Evolutionary conservation across 2,329 filamentous ascomycete genomes (phyloP), one percentile per base, ranked within the genome.

Genomic region (Aspergillus viridinutans): DNA sequence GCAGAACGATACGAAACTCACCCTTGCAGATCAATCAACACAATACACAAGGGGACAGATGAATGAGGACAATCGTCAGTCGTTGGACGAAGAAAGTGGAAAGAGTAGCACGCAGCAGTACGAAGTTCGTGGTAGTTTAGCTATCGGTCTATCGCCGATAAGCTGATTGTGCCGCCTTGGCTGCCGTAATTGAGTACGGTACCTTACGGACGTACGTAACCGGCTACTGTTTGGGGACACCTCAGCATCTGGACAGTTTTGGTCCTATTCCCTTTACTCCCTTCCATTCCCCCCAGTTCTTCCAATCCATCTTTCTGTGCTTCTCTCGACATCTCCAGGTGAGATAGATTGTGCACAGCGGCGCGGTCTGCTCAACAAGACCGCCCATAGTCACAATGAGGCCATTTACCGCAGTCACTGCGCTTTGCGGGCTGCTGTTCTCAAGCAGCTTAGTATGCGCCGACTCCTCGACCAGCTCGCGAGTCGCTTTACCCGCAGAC

Each of bases 341-440:
- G 49, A 62, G 62, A 59, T 61, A 58, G 55, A 54, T 58, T 68
- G 59, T 64, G 57, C 59, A 49, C 56, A 62, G 60, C 59, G 58
- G 67, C 60, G 69, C 67, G 64, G 67, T 65, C 63, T 60, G 57
- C 58, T 61, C 57, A 59, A 23, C 25, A 56, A 60, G 61, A 61
- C 61, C 64, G 59, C 62, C 65, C 67, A 64, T 61, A 64, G 58
- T 60, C 64, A 72, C 60, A 55, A 78, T 78, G 76, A 76, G 71
- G 71, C 67, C 74, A 59, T 66, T 73, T 65, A 69, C 69, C 43
- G 66, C 72, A 55, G 61, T 67, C 62, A 64, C 71, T 55, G 67
- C 74, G 65, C 68, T 74, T 54, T 66, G 68, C 60, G 69, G 67
- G 58, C 60, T 76, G 53, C 61, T 72, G 45, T 66, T 72, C 55